Base-by-base conservation (phyloP, 1,139 yeast species). In the Martiniozyma asiatica region DNA sequence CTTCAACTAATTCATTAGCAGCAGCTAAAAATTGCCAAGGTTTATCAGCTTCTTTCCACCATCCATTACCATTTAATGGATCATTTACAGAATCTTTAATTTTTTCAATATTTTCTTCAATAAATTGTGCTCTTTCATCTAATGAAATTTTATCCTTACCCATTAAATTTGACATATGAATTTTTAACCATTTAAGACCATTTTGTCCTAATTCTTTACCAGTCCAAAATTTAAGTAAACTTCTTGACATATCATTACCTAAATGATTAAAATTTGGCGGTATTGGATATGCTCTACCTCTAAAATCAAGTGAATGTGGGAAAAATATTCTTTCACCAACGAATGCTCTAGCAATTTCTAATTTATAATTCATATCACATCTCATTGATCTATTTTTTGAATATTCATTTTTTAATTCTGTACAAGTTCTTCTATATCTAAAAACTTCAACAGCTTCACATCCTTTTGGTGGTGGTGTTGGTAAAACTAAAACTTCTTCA, bases 1-100 rank as follows among this genome's bases (percentile, higher is more conserved):
- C 97, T 34, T 73, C 78, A 21, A 64, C 56, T 33, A 89, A 55
- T 51, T 89, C 98, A 45, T 76, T 68, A 47, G 94, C 82, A 4
- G 85, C 77, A 10, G 94, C 81, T 36, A 89, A 62, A 13, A 85
- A 80, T 56, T 89, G 98, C 94, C 96, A 89, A 25, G 98, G 97
- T 44, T 84, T 79, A 42, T 87, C 96, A 1, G 93, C 96, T 31
- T 60, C 53, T 39, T 59, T 61, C 98, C 98, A 89, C 84, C 94
- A 80, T 10, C 71, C 66, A 26, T 63, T 53, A 23, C 56, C 56
- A 29, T 48, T 58, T 14, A 71, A 56, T 5, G 98, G 98, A 45
- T 80, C 61, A 25, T 60, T 63, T 0, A 93, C 96, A 8, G 85
- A 68, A 31, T 70, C 74, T 29, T 63, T 52, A 11, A 85, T 61